Base-by-base conservation (phyloP, 2,329 filamentous ascomycete species). In the Xylariomycetidae sp. region DNA sequence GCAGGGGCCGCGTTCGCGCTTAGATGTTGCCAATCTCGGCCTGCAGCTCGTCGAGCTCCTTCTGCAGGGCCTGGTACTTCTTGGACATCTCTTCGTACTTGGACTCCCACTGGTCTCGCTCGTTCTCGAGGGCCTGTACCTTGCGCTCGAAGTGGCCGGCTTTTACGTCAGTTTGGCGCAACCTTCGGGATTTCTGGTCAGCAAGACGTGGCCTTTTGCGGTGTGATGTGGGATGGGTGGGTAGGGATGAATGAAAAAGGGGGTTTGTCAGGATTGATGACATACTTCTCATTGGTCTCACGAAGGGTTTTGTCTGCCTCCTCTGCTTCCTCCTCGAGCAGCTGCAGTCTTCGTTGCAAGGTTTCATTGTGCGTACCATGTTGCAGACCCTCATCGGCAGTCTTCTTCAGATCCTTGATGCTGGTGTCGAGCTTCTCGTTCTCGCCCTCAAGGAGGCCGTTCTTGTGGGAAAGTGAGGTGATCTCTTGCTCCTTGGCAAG, bases 141-240 rank as follows among this genome's bases (percentile, higher is more conserved):
- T 97, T 97, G 70, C 92, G 92, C 74, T 98, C 92, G 69, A 90
- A 97, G 74, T 98, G 90, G 56, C 90, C 92, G 58, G 90, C 89
- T 77, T 97, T 97, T 70, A 97, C 88, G 64, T 98, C 92, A 70
- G 92, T 96, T 73, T 95, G 89, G 64, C 92, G 89, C 60, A 97
- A 87, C 72, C 92, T 98, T 53, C 36, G 20, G 38, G 34, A 17
- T 32, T 27, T n/a, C n/a, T n/a, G n/a, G n/a, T n/a, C n/a, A n/a
- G n/a, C n/a, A n/a, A n/a, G n/a, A n/a, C n/a, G n/a, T n/a, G n/a
- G n/a, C n/a, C n/a, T n/a, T n/a, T n/a, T n/a, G n/a, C n/a, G n/a
- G n/a, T n/a, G n/a, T n/a, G n/a, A n/a, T n/a, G n/a, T n/a, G n/a
- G n/a, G n/a, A n/a, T n/a, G n/a, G n/a, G n/a, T n/a, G n/a, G n/a